A percentile compares a stretch with the other conserved stretches of the same genome.
phyloP scores from a whole-genome alignment of 352 stramenopile species.

The Pythium sukuiense region DNA sequence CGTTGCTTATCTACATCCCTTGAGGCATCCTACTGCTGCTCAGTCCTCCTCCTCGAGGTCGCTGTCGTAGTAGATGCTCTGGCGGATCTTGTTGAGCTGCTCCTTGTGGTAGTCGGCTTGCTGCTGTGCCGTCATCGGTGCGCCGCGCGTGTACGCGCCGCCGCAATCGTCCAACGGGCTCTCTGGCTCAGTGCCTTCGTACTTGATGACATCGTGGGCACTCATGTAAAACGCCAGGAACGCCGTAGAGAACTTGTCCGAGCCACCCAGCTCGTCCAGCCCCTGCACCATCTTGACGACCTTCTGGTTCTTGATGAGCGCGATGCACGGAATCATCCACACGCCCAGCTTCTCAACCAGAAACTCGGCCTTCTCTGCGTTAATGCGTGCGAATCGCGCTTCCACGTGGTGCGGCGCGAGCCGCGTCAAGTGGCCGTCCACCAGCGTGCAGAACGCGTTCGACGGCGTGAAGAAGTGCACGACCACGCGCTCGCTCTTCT shows the following conservation, averaged over 20 bases:
- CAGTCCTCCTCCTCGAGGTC: conserved; percentile 80
- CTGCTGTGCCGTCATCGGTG: conserved; percentile 33
- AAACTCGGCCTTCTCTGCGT: conserved; percentile 96
- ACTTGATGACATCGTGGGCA: conserved; percentile 94
- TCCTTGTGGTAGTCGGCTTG: conserved; percentile 42
- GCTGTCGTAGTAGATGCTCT: conserved; percentile 87
- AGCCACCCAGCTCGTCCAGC: conserved; percentile 94
- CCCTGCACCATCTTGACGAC: conserved; percentile 95
- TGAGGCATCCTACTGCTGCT: not conserved
- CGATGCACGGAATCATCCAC: conserved; percentile 96
- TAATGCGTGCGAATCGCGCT: conserved; percentile 95
- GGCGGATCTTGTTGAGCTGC: conserved; percentile 69
- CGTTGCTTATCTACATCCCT: conserved; percentile 1
- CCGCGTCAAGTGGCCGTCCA: conserved; percentile 92
- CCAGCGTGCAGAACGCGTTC: conserved; percentile 92
- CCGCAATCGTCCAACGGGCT: conserved; percentile 62
- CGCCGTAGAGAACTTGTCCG: conserved; percentile 92
- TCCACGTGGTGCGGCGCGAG: conserved; percentile 92
- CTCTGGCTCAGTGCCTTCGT: conserved; percentile 90
- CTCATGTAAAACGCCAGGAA: conserved; percentile 92
- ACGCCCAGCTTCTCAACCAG: conserved; percentile 95
- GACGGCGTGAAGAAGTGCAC: conserved; percentile 96
- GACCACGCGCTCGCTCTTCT: conserved; percentile 89
- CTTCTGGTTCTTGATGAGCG: conserved; percentile 95
- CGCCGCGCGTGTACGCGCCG: conserved; percentile 44